Evolutionary conservation across 163 green algal genomes (phyloP).

Genomic region (Chlorella variabilis): DNA sequence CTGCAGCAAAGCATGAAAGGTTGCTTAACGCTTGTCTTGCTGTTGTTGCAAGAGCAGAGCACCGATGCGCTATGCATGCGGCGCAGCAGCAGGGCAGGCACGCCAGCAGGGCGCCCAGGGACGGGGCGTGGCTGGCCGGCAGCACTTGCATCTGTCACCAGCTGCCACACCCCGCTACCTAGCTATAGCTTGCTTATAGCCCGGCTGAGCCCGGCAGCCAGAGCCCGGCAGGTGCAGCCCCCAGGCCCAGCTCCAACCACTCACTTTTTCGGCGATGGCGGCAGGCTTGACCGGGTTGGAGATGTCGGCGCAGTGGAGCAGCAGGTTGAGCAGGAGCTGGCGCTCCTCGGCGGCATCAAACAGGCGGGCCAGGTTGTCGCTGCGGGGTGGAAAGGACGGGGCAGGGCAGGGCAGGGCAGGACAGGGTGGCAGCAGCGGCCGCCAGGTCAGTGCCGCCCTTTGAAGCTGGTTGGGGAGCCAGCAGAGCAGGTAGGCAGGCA

Average conservation of each 20-base stretch:
- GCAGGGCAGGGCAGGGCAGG: neutral
- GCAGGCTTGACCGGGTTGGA: conserved; percentile 65
- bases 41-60: neutral
- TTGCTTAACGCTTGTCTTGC: neutral
- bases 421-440: neutral
- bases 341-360: conserved; percentile 56
- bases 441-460: no score
- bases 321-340: conserved; percentile 60
- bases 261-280: conserved; percentile 59
- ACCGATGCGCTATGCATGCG: no score
- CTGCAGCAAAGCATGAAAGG: conserved; percentile 32
- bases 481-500: no score
- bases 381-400: neutral
- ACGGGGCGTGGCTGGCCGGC: no score
- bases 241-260: conserved; percentile 2
- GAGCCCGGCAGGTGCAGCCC: no score
- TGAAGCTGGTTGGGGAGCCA: no score
- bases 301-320: conserved; percentile 78
- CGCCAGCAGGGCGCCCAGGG: no score
- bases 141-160: no score
- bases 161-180: no score
- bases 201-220: no score
- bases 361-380: conserved; percentile 28
- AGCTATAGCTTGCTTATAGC: no score
- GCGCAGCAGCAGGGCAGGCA: no score